phyloP scores from a whole-genome alignment of 495 filamentous ascomycete genomes.

The Aspergillus sclerotioniger region DNA sequence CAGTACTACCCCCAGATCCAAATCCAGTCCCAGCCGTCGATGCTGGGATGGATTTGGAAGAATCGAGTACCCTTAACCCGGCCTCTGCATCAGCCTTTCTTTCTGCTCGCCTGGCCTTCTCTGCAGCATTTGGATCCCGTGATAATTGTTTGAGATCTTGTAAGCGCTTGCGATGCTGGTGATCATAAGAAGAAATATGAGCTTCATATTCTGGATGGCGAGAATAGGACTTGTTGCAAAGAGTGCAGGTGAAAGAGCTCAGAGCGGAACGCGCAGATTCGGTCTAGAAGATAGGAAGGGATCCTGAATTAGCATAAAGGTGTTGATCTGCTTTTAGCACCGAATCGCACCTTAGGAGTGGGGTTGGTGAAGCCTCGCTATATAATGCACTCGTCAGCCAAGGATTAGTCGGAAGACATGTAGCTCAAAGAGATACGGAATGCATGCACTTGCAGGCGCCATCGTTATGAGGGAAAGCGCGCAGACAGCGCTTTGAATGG shows the following conservation, averaged over 20 bases:
- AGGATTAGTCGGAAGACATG: neutral
- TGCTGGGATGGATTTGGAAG: slow-evolving; percentile 12
- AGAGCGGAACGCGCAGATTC: slow-evolving; percentile 82
- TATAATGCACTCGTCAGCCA: neutral
- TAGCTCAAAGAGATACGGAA: neutral
- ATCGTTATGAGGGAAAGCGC: slow-evolving; percentile 4
- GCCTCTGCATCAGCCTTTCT: slow-evolving; percentile 62
- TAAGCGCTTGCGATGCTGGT: slow-evolving; percentile 61
- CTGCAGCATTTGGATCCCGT: slow-evolving; percentile 54
- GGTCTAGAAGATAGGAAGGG: slow-evolving; percentile 50
- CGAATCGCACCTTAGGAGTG: slow-evolving; percentile 44
- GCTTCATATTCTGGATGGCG: slow-evolving; percentile 63
- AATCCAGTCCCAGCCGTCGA: slow-evolving; percentile 7
- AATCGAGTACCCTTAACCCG: slow-evolving; percentile 41
- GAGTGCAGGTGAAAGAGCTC: slow-evolving; percentile 79
- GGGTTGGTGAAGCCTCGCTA: slow-evolving; percentile 51
- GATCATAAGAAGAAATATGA: slow-evolving; percentile 60
- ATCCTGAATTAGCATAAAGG: slow-evolving; percentile 1
- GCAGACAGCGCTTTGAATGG: neutral
- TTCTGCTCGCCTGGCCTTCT: slow-evolving; percentile 68
- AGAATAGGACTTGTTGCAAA: slow-evolving; percentile 61
- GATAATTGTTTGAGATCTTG: slow-evolving; percentile 63
- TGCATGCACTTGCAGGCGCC: slow-evolving; percentile 12
- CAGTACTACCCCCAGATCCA: slow-evolving; percentile 5
- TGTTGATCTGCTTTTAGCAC: neutral